Conservation (phyloP, 352 stramenopile species). For the Globisporangium cederbergense region DNA sequence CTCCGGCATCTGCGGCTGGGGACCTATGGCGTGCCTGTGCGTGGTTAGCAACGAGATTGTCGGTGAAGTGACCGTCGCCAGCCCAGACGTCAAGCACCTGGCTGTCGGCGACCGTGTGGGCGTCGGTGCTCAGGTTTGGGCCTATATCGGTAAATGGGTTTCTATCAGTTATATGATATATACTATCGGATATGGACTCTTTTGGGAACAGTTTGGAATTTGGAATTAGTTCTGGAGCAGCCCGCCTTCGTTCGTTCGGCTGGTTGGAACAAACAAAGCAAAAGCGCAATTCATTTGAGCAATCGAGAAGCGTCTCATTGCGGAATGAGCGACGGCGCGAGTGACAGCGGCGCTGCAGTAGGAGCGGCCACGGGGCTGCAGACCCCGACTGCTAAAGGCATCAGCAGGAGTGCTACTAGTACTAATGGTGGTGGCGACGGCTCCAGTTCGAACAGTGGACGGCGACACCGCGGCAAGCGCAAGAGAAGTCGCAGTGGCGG, state of each 20-base stretch:
- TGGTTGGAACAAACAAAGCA: neutral
- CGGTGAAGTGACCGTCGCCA: too few relatives aligned
- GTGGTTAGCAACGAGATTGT: conserved; percentile 16
- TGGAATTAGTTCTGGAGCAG: too few relatives aligned
- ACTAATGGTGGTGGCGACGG: neutral
- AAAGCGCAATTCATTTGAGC: neutral
- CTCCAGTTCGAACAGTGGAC: conserved; percentile 10
- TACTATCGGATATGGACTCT: too few relatives aligned
- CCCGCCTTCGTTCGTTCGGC: neutral
- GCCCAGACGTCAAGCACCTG: too few relatives aligned
- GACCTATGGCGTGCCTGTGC: conserved; percentile 34
- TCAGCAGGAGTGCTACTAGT: neutral
- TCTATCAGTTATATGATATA: too few relatives aligned
- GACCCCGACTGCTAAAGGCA: neutral
- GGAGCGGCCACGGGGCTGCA: neutral
- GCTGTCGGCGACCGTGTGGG: too few relatives aligned
- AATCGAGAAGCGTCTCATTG: conserved; percentile 1
- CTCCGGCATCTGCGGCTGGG: conserved; percentile 60
- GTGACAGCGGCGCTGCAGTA: neutral
- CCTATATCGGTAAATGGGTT: too few relatives aligned
- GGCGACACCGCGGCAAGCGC: conserved; percentile 27
- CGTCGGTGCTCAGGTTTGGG: too few relatives aligned
- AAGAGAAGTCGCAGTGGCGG: conserved; percentile 25
- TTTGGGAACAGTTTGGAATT: too few relatives aligned
- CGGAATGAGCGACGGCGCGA: conserved; percentile 8